Evolutionary conservation across 345 rosid genomes (phyloP), one percentile per base, ranked within the genome.

Genomic region (Tarenaya hassleriana): DNA sequence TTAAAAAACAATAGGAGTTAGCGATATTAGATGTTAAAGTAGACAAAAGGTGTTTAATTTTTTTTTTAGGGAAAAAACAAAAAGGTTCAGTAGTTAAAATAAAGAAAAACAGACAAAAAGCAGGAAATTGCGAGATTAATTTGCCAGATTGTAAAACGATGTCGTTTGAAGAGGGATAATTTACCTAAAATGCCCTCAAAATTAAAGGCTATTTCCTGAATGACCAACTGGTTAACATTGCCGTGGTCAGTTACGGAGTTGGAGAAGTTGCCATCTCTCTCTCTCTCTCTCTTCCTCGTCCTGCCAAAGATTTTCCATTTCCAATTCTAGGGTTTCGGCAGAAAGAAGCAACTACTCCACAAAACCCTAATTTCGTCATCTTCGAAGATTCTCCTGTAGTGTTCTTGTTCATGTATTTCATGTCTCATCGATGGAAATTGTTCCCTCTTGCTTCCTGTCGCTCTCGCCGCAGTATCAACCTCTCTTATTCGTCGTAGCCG

Each of bases 391-490:
- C 41, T 54, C 58, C 43, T 16, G 37, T 75, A 77, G 71, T 75
- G 75, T 62, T 73, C 75, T 66, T 43, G 11, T 34, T 64, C 55
- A 68, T 77, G 71, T 49, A 52, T 49, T 80, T 77, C 63, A 78
- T 90, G 81, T 77, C 76, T 77, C 46, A 37, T 72, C 58, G 74
- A 77, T 83, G 83, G 83, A 75, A 83, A 67, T 74, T 69, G 63
- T 56, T 63, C 56, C 68, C 55, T 46, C 64, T 47, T 32, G 67
- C 66, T 55, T 62, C 62, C 9, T 65, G 60, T 49, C 65, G 47
- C 47, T 56, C 42, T 69, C 63, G 55, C 61, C 58, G 66, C 68
- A 8, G 69, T 64, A 21, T 62, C 63, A 55, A 40, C 29, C 17
- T 42, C 29, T 51, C 11, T 65, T 44, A 38, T 66, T 62, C 45